A percentile compares a stretch with the other conserved stretches of the same genome.
These are phyloP conservation scores for Pichia terricola DNA, from an alignment of 1,139 yeast genomes.

Conservation along the genomic window DNA sequence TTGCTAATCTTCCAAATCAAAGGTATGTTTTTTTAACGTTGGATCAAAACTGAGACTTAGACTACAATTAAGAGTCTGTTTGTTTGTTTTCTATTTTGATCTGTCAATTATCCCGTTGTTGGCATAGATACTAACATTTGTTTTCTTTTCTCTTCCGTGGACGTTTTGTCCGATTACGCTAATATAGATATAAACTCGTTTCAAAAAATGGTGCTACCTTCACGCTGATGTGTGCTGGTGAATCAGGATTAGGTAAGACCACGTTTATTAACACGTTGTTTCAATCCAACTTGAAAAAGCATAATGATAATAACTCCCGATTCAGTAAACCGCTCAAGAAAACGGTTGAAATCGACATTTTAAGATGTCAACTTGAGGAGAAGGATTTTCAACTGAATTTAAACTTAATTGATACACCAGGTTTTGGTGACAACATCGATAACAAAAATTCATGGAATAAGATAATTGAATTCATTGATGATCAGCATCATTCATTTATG, in stretches of 20 bases:
- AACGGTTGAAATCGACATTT: conserved; percentile 85
- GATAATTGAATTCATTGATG: conserved; percentile 87
- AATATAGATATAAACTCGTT: conserved; percentile 65
- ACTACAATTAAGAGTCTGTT: no score
- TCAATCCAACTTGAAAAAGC: conserved; percentile 58
- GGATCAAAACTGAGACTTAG: conserved; percentile 19
- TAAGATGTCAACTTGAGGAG: conserved; percentile 88
- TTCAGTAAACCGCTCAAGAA: conserved; percentile 68
- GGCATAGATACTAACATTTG: background rate
- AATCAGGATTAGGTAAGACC: conserved; percentile 88
- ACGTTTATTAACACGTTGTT: conserved; percentile 90
- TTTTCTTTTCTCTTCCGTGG: background rate
- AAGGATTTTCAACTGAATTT: conserved; percentile 78
- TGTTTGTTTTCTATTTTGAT: no score
- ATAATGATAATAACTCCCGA: conserved; percentile 56
- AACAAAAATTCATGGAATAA: conserved; percentile 92
- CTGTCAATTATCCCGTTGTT: no score
- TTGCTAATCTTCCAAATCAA: conserved; percentile 88
- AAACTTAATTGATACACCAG: conserved; percentile 93
- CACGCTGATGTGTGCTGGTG: conserved; percentile 94
- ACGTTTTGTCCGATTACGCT: background rate
- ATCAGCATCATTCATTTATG: conserved; percentile 91
- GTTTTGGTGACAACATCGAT: conserved; percentile 94
- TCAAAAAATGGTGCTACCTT: conserved; percentile 83
- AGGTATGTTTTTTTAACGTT: conserved; percentile 28